A percentile compares a stretch with the other conserved stretches of the same genome.
Evolutionary conservation across 2,329 filamentous ascomycete genomes (phyloP).

Genomic region (Pezicula rhizophila): DNA sequence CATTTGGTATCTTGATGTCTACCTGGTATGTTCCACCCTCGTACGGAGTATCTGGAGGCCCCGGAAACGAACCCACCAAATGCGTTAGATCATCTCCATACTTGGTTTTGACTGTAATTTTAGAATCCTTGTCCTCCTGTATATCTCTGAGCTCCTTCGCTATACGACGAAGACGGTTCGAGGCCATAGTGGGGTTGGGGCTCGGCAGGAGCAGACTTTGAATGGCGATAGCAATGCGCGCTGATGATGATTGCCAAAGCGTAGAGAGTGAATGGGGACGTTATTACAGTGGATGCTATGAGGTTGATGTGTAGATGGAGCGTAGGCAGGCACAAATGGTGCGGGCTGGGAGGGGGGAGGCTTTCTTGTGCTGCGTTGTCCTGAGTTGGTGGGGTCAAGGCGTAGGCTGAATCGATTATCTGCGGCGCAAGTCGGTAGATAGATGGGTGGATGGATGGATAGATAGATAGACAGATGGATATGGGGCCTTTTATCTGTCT

Average conservation of each 20-base stretch:
- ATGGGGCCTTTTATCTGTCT: no score
- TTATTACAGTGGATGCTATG: neutral
- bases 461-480: no score
- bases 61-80: conserved; percentile 75
- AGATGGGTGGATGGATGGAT: no score
- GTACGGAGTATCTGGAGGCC: conserved; percentile 89
- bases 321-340: no score
- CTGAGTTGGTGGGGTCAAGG: no score
- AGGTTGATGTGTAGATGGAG: neutral
- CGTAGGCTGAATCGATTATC: no score
- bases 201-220: neutral
- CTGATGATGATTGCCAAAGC: neutral
- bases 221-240: neutral
- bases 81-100: conserved; percentile 69
- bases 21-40: conserved; percentile 77
- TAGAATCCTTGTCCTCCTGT: conserved; percentile 65
- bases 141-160: conserved; percentile 75
- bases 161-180: conserved; percentile 44
- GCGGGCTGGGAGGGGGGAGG: no score
- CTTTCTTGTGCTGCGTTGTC: no score
- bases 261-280: neutral
- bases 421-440: no score
- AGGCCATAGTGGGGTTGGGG: conserved; percentile 18
- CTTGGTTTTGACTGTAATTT: conserved; percentile 63
- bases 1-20: conserved; percentile 79